Percentiles rank a stretch among this genome's conserved stretches.
phyloP scores from a whole-genome alignment of 2,329 filamentous ascomycete genomes.

The Penicillium italicum region DNA sequence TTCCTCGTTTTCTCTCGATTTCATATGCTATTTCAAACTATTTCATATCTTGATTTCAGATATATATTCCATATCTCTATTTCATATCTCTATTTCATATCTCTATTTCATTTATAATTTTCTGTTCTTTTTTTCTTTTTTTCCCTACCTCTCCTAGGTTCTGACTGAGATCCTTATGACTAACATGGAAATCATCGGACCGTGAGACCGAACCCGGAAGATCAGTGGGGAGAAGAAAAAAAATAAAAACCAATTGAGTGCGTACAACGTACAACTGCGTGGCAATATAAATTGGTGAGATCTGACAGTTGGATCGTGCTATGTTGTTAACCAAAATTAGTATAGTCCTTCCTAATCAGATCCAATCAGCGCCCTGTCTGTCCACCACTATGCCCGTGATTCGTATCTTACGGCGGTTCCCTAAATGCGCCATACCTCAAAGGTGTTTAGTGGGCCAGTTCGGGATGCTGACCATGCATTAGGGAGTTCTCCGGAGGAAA shows the following conservation, averaged over 20 bases:
- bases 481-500: not conserved
- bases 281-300: conserved; percentile 16
- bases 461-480: conserved; percentile 2
- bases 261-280: conserved; percentile 1
- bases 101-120: not conserved
- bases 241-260: not conserved
- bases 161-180: conserved; percentile 1
- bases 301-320: conserved; percentile 23
- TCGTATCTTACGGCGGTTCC: not conserved
- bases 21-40: not conserved
- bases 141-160: not conserved
- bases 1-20: not conserved
- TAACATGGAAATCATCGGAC: not conserved
- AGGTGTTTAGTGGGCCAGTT: not conserved
- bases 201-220: not conserved
- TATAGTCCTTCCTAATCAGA: conserved; percentile 11
- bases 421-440: not conserved
- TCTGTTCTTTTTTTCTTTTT: not conserved
- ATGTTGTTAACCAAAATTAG: not conserved
- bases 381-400: not conserved
- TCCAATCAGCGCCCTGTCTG: conserved; percentile 10
- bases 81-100: not conserved
- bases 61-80: not conserved
- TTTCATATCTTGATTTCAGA: not conserved
- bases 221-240: not conserved